Base-by-base conservation (phyloP, 2,329 filamentous ascomycete species). In the Grosmannia huntii region DNA sequence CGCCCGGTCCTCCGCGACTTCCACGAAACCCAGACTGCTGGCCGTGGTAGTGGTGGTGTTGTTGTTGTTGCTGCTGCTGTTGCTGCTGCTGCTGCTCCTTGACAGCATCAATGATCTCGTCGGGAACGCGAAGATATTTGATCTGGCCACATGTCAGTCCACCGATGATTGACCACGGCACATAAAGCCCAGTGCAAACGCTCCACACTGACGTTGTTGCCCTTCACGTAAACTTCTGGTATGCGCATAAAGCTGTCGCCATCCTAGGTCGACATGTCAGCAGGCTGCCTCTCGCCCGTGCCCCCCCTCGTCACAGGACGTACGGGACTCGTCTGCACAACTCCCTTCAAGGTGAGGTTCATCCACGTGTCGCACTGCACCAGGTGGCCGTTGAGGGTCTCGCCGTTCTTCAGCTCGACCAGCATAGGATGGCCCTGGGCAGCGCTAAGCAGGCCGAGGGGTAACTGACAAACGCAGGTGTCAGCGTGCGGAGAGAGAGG, bases 281-380 rank as follows among this genome's bases (percentile, higher is more conserved):
- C 25, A 31, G 16, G 36, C 4, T 27, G 21, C 21, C 5, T 28
- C 10, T n/a, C 23, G 38, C 36, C 38, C 14, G 21, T 5, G 25
- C 9, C 3, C 36, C 31, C 11, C 5, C 36, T 44, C 7, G 41
- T 7, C 5, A 33, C 16, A 28, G 58, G 23, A 65, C 78, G 56
- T 73, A 87, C 84, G 27, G 92, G 85, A 69, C 87, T 96, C 21
- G 94, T 97, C 74, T 97, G 92, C 41, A 97, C 89, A 25, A 99
- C 95, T 72, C 97, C 94, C 73, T 94, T 95, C 64, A 99, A 75
- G 2, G 92, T 97, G 66, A 99, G 77, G 75, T 99, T 99, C 94
- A 99, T 99, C 90, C 94, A 99, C 54, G 92, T 99, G 72, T 99
- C 94, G 83, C 92, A 99, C 72, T 87, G 90, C 71, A 96, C 87